These are phyloP conservation scores for Nepenthes gracilis DNA, from an alignment of 148 eudicot species.

Conservation along the genomic window DNA sequence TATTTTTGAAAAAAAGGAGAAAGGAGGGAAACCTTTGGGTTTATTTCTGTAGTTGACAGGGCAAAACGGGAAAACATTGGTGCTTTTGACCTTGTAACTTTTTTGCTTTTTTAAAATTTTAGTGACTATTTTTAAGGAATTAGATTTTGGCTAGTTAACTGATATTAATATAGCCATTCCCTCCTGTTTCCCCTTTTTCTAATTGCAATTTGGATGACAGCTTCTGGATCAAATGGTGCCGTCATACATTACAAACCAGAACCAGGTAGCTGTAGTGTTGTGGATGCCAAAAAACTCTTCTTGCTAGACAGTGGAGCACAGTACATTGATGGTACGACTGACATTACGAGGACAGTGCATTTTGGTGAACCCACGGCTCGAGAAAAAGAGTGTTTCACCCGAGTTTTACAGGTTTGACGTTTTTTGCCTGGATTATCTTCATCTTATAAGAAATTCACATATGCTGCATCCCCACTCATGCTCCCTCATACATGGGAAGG, in stretches of 20 bases:
- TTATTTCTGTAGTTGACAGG: too few species aligned
- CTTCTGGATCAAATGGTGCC: slow-evolving; percentile 94
- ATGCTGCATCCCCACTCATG: not conserved
- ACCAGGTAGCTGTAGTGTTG: slow-evolving; percentile 63
- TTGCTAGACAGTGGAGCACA: slow-evolving; percentile 96
- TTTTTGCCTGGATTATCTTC: slow-evolving; percentile 1
- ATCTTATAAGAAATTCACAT: not conserved
- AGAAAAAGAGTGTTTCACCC: slow-evolving; percentile 87
- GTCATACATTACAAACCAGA: slow-evolving; percentile 94
- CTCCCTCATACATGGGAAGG: too few species aligned
- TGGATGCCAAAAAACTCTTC: slow-evolving; percentile 63
- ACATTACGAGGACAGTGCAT: slow-evolving; percentile 93
- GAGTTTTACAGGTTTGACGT: slow-evolving; percentile 73
- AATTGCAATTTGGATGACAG: slow-evolving; percentile 22
- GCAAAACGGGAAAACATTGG: too few species aligned
- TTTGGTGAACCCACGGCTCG: slow-evolving; percentile 81
- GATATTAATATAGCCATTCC: too few species aligned
- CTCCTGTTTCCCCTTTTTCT: not conserved
- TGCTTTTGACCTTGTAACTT: too few species aligned
- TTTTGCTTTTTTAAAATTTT: too few species aligned
- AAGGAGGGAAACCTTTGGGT: too few species aligned
- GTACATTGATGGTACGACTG: slow-evolving; percentile 96
- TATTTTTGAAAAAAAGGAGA: too few species aligned
- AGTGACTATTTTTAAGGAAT: too few species aligned
- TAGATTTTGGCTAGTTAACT: too few species aligned